Evolutionary conservation across 257 asterid genomes (phyloP).

Genomic region (Solanum peruvianum): DNA sequence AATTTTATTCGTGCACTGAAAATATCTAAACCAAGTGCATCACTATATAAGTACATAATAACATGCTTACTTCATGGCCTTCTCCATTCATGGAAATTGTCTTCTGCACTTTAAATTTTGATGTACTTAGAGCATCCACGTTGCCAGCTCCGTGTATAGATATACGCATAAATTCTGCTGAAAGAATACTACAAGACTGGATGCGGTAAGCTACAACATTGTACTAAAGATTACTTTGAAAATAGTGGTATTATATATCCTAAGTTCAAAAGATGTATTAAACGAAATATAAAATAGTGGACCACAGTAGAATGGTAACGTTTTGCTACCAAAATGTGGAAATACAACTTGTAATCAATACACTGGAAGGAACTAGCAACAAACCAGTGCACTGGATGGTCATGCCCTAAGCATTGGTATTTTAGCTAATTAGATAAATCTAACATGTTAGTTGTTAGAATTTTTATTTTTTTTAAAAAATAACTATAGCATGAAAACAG

Average conservation of each 20-base stretch:
- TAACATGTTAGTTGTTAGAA: background rate
- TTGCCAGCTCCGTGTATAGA: conserved; percentile 59
- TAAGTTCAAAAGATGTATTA: background rate
- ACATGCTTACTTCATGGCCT: conserved; percentile 50
- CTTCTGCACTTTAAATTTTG: conserved; percentile 18
- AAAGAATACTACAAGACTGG: conserved; percentile 97
- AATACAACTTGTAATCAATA: background rate
- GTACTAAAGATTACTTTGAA: background rate
- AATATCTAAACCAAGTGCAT: background rate
- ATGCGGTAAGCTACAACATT: conserved; percentile 51
- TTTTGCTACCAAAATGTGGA: background rate
- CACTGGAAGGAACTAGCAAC: background rate
- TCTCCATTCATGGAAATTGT: conserved; percentile 35
- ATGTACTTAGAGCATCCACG: conserved; percentile 31
- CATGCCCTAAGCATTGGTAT: background rate
- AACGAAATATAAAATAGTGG: background rate
- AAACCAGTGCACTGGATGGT: background rate
- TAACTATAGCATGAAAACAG: background rate
- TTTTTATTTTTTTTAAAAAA: background rate
- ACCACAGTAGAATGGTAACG: background rate
- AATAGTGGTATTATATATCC: background rate
- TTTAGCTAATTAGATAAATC: background rate
- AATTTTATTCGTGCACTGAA: background rate
- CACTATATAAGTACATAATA: background rate
- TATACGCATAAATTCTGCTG: conserved; percentile 91